Evolutionary conservation across 306 rosid species (phyloP).

Genomic region (Biancaea sappan): DNA sequence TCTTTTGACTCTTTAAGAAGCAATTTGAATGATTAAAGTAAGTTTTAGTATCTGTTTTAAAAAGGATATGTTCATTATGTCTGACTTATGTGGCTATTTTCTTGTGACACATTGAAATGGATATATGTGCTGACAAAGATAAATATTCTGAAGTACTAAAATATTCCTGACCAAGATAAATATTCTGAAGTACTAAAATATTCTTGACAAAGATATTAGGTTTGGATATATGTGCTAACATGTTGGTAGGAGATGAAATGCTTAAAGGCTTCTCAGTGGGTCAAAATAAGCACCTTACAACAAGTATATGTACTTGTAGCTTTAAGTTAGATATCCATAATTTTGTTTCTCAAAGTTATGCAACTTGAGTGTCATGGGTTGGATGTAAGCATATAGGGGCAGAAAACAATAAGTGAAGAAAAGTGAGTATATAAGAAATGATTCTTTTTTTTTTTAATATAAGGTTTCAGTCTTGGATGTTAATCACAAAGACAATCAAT

Average conservation of each 20-base stretch:
- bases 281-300: conserved; percentile 97
- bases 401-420: too few species aligned
- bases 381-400: too few species aligned
- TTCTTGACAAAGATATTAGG: conserved; percentile 94
- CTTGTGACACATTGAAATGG: too few species aligned
- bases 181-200: conserved; percentile 53
- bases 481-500: too few species aligned
- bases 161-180: conserved; percentile 57
- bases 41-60: neutral
- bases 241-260: conserved; percentile 99
- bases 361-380: too few species aligned
- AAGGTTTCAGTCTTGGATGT: too few species aligned
- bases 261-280: conserved; percentile 98
- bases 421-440: too few species aligned
- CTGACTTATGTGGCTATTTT: conserved; percentile 3
- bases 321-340: too few species aligned
- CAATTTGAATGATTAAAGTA: neutral
- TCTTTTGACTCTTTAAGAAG: neutral
- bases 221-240: conserved; percentile 98
- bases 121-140: too few species aligned
- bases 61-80: neutral
- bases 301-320: conserved; percentile 53
- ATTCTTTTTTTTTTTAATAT: too few species aligned
- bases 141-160: conserved; percentile 47
- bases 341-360: too few species aligned